Evolutionary conservation across 345 rosid genomes (phyloP), one percentile per base, ranked within the genome.

Genomic region (Linum tenue): DNA sequence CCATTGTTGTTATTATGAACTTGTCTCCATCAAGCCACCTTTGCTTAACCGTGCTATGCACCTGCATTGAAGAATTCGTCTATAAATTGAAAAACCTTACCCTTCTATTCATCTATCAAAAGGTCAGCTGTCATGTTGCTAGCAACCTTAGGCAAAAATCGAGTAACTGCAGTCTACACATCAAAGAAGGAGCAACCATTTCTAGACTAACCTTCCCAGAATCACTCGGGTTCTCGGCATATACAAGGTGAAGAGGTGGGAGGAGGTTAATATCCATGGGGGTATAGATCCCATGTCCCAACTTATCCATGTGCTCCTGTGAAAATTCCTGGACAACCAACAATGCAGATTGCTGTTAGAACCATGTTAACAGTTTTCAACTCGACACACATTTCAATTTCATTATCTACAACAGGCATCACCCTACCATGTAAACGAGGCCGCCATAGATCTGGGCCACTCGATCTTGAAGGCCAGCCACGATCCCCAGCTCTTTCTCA

Each of bases 391-490:
- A 14, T 22, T 22, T 22, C 31, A 22, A 22, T 22, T 22, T 22
- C 31, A 22, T 22, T 22, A 22, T 60, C 37, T 60, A 42, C 35
- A 70, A 22, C 38, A 69, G 14, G 39, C 44, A 67, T 51, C 31
- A 64, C 70, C 31, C 56, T 38, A 94, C 99, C 99, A 90, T 94
- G 81, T 86, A 84, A 68, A 90, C 91, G 62, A 94, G 96, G 67
- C 99, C 99, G 15, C 97, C 97, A 72, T 88, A 94, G 17, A 90
- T 86, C 70, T 90, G 99, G 44, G 96, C 96, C 22, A 94, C 99
- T 39, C 99, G 81, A 80, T 94, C 97, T 74, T 88, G 99, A 77
- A 94, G 95, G 66, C 99, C 99, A 7, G 99, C 99, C 67, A 94
- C 91, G 62, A 90, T 90, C 53, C 99, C 96, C 37, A 94, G 92